Evolutionary conservation across 257 asterid species (phyloP).

Genomic region (Gentiana dahurica): DNA sequence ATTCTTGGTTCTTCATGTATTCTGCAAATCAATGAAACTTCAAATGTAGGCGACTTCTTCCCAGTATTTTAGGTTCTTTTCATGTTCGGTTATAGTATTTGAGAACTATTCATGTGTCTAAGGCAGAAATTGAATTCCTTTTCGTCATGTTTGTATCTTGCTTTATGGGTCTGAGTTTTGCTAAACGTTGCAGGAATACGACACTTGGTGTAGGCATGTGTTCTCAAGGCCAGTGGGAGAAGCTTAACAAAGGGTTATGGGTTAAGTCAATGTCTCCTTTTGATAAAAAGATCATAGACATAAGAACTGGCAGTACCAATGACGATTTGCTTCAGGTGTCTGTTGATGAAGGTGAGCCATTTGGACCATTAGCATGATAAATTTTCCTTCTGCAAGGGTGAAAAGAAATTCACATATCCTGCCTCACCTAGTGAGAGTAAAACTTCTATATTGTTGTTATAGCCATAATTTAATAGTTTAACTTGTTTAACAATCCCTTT

Average conservation of each 20-base stretch:
- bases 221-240: conserved; percentile 65
- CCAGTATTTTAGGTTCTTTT: too few species aligned
- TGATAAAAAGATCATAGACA: conserved; percentile 68
- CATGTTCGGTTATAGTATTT: too few species aligned
- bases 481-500: conserved; percentile 2
- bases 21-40: too few species aligned
- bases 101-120: too few species aligned
- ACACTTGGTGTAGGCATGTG: conserved; percentile 82
- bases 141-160: not conserved
- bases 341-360: conserved; percentile 67
- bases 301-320: conserved; percentile 43
- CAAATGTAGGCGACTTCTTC: too few species aligned
- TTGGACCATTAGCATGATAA: not conserved
- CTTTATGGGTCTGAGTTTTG: not conserved
- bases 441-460: not conserved
- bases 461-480: not conserved
- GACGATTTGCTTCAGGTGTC: conserved; percentile 55
- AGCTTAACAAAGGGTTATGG: conserved; percentile 61
- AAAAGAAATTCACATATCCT: too few species aligned
- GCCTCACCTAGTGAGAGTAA: too few species aligned
- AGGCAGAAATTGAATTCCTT: too few species aligned
- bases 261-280: conserved; percentile 75
- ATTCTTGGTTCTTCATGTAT: too few species aligned
- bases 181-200: conserved; percentile 42
- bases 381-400: too few species aligned